These are phyloP conservation scores for Verticillium nonalfalfae DNA, from an alignment of 2,329 filamentous ascomycete genomes.

Conservation along the genomic window DNA sequence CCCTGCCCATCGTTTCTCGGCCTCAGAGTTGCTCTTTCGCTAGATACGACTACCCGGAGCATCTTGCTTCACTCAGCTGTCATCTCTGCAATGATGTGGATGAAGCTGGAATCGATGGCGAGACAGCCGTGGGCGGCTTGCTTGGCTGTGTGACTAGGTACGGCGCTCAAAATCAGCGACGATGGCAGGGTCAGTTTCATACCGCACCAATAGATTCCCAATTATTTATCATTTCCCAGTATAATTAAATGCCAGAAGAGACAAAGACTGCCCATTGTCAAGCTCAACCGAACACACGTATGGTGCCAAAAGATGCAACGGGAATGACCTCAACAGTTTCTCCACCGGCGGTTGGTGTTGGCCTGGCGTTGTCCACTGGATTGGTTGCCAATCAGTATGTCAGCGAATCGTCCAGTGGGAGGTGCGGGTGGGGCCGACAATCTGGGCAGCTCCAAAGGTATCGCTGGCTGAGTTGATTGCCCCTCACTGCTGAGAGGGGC, in stretches of 20 bases:
- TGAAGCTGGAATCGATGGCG: not conserved
- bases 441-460: too few relatives aligned
- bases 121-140: not conserved
- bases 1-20: not conserved
- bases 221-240: not conserved
- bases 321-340: too few relatives aligned
- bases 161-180: not conserved
- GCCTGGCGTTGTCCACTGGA: too few relatives aligned
- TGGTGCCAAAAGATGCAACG: too few relatives aligned
- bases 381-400: too few relatives aligned
- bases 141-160: not conserved
- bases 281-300: too few relatives aligned
- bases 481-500: too few relatives aligned
- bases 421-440: too few relatives aligned
- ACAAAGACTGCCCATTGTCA: not conserved
- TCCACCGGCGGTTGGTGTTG: too few relatives aligned
- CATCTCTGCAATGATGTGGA: not conserved
- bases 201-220: not conserved
- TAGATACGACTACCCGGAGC: not conserved
- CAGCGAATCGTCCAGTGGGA: too few relatives aligned
- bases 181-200: not conserved
- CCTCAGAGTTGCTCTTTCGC: not conserved
- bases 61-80: not conserved
- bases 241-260: not conserved
- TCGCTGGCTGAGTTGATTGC: too few relatives aligned